Evolutionary conservation across 768 basidiomycete species (phyloP), one percentile per base, ranked within the genome.

Genomic region (Xerocomellus intermedius): DNA sequence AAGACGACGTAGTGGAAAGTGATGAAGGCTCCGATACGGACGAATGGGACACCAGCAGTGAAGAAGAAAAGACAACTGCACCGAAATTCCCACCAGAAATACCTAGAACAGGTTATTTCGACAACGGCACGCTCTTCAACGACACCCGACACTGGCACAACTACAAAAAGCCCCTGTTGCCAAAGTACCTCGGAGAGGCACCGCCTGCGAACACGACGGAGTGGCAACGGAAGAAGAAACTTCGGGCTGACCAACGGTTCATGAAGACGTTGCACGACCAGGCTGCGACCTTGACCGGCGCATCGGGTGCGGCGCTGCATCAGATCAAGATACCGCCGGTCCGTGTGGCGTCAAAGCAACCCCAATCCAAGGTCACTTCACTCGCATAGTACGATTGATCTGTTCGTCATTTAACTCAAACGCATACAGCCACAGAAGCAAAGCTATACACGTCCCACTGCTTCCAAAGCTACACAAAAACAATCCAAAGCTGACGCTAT

Each of bases 61-160:
- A 56, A 44, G 64, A 49, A 50, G 44, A 50, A 30, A 45, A 42
- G 37, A 38, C 21, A 26, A 16, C 4, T n/a, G 16, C 36, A 32
- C 21, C 2, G 8, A 39, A 48, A 36, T 1, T 3, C 8, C 7
- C 12, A 0, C 2, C 30, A 0, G 54, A 55, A 28, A 41, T 41
- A 8, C 39, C 47, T 24, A 30, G 30, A 8, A 53, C 60, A 3
- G 52, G 45, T 28, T 70, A 67, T 44, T 69, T 79, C 43, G 73
- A 77, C 43, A 78, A 81, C 59, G 74, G 71, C 2, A 58, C 56
- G 7, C 60, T 73, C 9, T 83, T 82, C 66, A 63, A 69, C 6
- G 86, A 87, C 57, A 76, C 74, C 0, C 73, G 67, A 17, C 85
- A 86, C 61, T 86, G 86, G 86, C 86, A 87, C 59, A 81, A 77